Evolutionary conservation across 2,329 filamentous ascomycete species (phyloP), one percentile per base, ranked within the genome.

Genomic region (Purpureocillium takamizusanense): DNA sequence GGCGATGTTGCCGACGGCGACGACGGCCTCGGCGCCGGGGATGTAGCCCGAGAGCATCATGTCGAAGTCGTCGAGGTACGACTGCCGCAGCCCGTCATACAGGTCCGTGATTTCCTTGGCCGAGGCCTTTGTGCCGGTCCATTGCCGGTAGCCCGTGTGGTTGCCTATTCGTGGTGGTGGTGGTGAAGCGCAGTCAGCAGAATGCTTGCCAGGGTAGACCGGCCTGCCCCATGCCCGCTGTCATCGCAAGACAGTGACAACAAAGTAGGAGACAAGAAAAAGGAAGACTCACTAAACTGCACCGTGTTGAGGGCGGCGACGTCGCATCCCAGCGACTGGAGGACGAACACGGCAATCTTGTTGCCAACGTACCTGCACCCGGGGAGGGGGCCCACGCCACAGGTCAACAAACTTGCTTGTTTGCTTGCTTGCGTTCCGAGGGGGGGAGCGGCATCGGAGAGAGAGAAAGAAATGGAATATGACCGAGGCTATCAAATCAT

Each of bases 31-130:
- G 0, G 89, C 89, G 27, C 86, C 89, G 1, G 92, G 90, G 31
- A 94, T 83, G 62, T 98, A 98, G 25, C 92, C 94, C 1, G 89
- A 94, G 35, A 98, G 76, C 73, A 97, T 81, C 65, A 95, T 84
- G 59, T 95, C 86, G 60, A 95, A 97, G 59, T 87, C 78, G 47
- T 88, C 85, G 18, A 98, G 78, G 52, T 84, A 78, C 15, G 83
- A 90, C 57, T 90, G 78, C 54, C 82, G 80, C 34, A 98, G 71
- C 2, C 94, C 92, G 28, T 82, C 70, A 63, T 89, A 98, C 3
- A 98, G 72, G 36, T 89, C 83, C 33, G 72, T 70, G 43, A 98
- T 90, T 60, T 97, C 86, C 45, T 82, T 66, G 3, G 90, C 85
- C 1, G 86, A 81, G 2, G 86, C 82, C 48, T 79, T 82, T 23